A percentile compares a stretch with the other conserved stretches of the same genome.
These are phyloP conservation scores for Plectosphaerella plurivora DNA, from an alignment of 2,329 filamentous ascomycete genomes.

Conservation along the genomic window DNA sequence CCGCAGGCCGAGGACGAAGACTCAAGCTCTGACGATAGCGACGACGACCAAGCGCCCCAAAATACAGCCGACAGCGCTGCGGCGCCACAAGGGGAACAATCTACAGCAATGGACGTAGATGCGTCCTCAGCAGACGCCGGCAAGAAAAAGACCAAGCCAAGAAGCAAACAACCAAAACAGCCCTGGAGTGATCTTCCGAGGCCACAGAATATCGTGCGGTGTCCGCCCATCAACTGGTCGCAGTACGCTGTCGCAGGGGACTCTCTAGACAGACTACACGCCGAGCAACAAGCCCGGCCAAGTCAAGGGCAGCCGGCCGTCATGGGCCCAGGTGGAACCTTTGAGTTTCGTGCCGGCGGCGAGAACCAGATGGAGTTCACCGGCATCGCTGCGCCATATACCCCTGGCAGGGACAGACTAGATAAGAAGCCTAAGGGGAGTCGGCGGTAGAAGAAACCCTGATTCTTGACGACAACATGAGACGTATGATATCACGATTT, in stretches of 20 bases:
- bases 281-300: slow-evolving; percentile 69
- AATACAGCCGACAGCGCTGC: slow-evolving; percentile 1
- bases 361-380: slow-evolving; percentile 34
- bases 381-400: slow-evolving; percentile 54
- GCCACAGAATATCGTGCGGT: slow-evolving; percentile 78
- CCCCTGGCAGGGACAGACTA: slow-evolving; percentile 47
- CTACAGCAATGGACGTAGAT: not conserved
- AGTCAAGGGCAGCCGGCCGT: slow-evolving; percentile 48
- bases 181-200: slow-evolving; percentile 65
- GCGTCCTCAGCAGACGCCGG: not conserved
- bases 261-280: slow-evolving; percentile 77
- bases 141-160: slow-evolving; percentile 5
- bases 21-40: slow-evolving; percentile 14
- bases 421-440: slow-evolving; percentile 22
- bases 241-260: slow-evolving; percentile 90
- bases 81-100: not conserved
- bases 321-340: slow-evolving; percentile 37
- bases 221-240: slow-evolving; percentile 88
- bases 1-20: slow-evolving; percentile 9
- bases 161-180: not conserved
- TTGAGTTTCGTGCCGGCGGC: slow-evolving; percentile 43
- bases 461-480: no score
- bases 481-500: no score
- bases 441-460: no score
- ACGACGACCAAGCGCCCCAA: slow-evolving; percentile 19